Percentiles rank a stretch among this genome's conserved stretches.
phyloP scores from a whole-genome alignment of 257 asterid species.

The Misopates orontium region DNA sequence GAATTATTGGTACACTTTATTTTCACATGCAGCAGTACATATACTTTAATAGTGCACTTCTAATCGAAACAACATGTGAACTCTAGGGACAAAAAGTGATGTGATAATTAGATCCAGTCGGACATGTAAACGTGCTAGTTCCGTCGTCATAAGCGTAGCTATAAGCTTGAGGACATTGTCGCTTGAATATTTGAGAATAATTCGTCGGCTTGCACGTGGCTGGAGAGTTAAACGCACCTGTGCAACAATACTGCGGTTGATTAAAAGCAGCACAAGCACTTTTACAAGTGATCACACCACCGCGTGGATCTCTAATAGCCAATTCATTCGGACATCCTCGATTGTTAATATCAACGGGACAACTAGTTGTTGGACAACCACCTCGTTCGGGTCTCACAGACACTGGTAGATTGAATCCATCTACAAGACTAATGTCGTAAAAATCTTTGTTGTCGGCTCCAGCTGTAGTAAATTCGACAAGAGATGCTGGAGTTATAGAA shows the following conservation, averaged over 20 bases:
- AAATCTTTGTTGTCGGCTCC: slow-evolving; percentile 34
- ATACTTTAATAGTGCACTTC: too few relatives aligned
- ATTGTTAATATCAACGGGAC: slow-evolving; percentile 37
- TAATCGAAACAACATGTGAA: too few relatives aligned
- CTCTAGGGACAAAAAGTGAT: slow-evolving; percentile 48
- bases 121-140: slow-evolving; percentile 49
- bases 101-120: slow-evolving; percentile 33
- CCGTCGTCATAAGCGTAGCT: slow-evolving; percentile 61
- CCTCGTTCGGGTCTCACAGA: slow-evolving; percentile 25
- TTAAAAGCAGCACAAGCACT: slow-evolving; percentile 50
- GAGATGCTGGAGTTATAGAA: slow-evolving; percentile 41
- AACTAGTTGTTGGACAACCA: slow-evolving; percentile 23
- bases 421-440: slow-evolving; percentile 51
- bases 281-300: slow-evolving; percentile 44
- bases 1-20: too few relatives aligned
- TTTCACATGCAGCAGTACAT: too few relatives aligned
- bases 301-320: slow-evolving; percentile 18
- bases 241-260: slow-evolving; percentile 50
- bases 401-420: slow-evolving; percentile 53
- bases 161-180: slow-evolving; percentile 51
- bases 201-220: slow-evolving; percentile 37
- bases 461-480: slow-evolving; percentile 41
- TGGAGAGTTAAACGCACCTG: slow-evolving; percentile 35
- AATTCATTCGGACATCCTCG: slow-evolving; percentile 35
- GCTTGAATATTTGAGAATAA: slow-evolving; percentile 43